phyloP scores from a whole-genome alignment of 164 flowering plant genomes.

The Tetracentron sinense region DNA sequence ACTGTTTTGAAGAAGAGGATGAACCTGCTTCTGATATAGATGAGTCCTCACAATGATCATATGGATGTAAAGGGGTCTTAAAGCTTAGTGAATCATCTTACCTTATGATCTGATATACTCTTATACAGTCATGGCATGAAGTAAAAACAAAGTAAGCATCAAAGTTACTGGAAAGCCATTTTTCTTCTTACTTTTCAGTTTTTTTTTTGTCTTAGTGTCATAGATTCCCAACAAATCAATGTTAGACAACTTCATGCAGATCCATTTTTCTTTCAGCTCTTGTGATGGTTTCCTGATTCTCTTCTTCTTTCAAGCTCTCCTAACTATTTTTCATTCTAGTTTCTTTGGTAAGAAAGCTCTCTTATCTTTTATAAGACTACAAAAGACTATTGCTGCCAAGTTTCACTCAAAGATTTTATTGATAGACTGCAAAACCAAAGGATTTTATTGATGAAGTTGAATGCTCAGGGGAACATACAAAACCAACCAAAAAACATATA shows the following conservation, averaged over 20 bases:
- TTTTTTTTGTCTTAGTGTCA: not conserved
- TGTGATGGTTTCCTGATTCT: conserved; percentile 3
- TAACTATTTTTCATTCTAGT: not conserved
- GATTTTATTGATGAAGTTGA: too few species aligned
- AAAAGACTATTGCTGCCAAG: too few species aligned
- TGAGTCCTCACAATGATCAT: conserved; percentile 40
- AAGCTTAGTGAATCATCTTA: not conserved
- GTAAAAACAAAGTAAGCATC: not conserved
- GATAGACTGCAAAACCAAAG: too few species aligned
- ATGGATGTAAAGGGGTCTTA: not conserved
- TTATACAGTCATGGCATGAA: not conserved
- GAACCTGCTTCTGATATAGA: conserved; percentile 80
- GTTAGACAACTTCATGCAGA: conserved; percentile 23
- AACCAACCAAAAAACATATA: too few species aligned
- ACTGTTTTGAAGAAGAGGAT: conserved; percentile 62
- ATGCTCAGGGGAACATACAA: too few species aligned
- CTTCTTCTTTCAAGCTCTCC: not conserved
- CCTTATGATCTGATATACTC: not conserved
- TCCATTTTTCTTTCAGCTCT: conserved; percentile 18
- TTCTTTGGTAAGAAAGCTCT: conserved; percentile 3
- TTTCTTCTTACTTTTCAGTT: not conserved
- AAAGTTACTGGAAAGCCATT: conserved; percentile 5
- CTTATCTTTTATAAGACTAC: too few species aligned
- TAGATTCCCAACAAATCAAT: conserved; percentile 13
- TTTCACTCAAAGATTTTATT: too few species aligned